Evolutionary conservation across 2,329 filamentous ascomycete genomes (phyloP), one percentile per base, ranked within the genome.

Genomic region (Rhinocladiella mackenziei): DNA sequence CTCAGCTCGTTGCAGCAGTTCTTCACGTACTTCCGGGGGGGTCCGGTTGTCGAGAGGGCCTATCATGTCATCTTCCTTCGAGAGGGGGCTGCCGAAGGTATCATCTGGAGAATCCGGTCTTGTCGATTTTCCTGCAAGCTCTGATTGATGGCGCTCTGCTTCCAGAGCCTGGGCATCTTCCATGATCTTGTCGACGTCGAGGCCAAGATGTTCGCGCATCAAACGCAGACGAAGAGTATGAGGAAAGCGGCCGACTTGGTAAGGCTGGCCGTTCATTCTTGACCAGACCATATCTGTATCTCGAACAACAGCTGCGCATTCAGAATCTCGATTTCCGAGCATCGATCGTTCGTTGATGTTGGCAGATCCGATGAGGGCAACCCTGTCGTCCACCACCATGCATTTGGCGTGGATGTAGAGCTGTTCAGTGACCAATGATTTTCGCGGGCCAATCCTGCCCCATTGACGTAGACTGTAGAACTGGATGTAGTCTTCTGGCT

Each of bases 291-390:
- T 89, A 62, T 96, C 88, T 1, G 86, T 91, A 62, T 98, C 92
- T 40, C 91, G 81, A 30, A 98, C 86, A 31, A 97, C 77, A 5
- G 89, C 84, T 4, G 91, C 92, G 51, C 86, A 81, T 66, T 98
- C 92, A 0, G 91, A 96, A 65, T 98, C 92, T 58, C 92, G 80
- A 36, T 80, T 84, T 6, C 92, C 92, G 50, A 96, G 66, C 88
- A 97, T 89, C 5, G 91, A 97, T 33, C 92, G 82, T 65, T 98
- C 92, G 59, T 98, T 98, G 72, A 98, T 97, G 62, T 98, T 98
- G 40, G 92, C 92, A 33, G 91, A 97, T 13, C 92, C 92, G 57
- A 98, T 98, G 50, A 98, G 81, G 14, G 84, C 91, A 45, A 92
- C 80, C 23, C 91, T 81, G 60, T 98, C 92, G 64, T 98, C 92